phyloP scores from a whole-genome alignment of 352 stramenopile genomes.

The Blastocystis sp. region DNA sequence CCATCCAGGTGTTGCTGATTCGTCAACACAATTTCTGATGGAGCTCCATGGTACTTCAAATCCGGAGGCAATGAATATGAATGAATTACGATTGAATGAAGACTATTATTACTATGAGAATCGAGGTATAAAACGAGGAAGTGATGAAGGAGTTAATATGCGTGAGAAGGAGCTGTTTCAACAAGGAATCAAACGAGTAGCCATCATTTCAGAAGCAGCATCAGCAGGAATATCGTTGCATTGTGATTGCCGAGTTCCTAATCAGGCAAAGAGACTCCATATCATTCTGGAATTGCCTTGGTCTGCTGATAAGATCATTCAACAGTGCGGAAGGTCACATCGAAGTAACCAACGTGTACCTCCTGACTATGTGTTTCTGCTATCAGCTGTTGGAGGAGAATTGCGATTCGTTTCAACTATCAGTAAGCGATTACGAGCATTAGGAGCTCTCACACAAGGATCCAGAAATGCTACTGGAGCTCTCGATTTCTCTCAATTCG shows the following conservation, averaged over 20 bases:
- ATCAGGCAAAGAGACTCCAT: slow-evolving; percentile 71
- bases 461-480: slow-evolving; percentile 41
- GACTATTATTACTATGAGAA: slow-evolving; percentile 37
- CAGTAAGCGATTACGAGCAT: slow-evolving; percentile 21
- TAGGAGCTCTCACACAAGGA: slow-evolving; percentile 46
- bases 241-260: slow-evolving; percentile 62
- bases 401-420: slow-evolving; percentile 33
- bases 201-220: slow-evolving; percentile 76
- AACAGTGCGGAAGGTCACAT: slow-evolving; percentile 46
- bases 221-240: slow-evolving; percentile 75
- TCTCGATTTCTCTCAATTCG: slow-evolving; percentile 48
- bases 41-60: not conserved
- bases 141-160: slow-evolving; percentile 69
- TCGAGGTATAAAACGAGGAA: slow-evolving; percentile 54
- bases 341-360: slow-evolving; percentile 39
- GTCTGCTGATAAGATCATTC: slow-evolving; percentile 69
- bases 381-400: slow-evolving; percentile 36
- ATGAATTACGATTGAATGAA: not conserved
- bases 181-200: slow-evolving; percentile 72
- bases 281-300: slow-evolving; percentile 74
- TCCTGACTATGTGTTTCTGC: slow-evolving; percentile 55
- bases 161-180: slow-evolving; percentile 71
- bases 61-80: not conserved
- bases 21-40: not conserved
- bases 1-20: not conserved